Percentiles rank a stretch among this genome's conserved stretches.
These are phyloP conservation scores for Spathaspora hagerdaliae DNA, from an alignment of 805 yeast species.

Conservation along the genomic window DNA sequence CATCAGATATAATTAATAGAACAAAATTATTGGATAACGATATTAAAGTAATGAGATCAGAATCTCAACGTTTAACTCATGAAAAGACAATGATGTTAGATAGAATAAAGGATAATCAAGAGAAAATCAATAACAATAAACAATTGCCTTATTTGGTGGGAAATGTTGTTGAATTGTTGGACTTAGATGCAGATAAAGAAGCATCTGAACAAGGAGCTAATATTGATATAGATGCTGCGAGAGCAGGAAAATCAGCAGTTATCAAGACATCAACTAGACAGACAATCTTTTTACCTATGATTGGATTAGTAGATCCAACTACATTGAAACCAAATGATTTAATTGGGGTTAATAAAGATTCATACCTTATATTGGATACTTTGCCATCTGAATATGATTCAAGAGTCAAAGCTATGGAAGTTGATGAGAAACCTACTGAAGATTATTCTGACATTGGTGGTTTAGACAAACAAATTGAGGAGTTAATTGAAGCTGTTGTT, in stretches of 20 bases:
- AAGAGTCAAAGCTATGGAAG: slow-evolving; percentile 98
- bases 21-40: slow-evolving; percentile 89
- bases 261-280: slow-evolving; percentile 97
- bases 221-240: slow-evolving; percentile 84
- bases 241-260: slow-evolving; percentile 96
- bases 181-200: slow-evolving; percentile 78
- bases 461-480: slow-evolving; percentile 96
- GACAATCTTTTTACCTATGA: slow-evolving; percentile 91
- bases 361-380: slow-evolving; percentile 88
- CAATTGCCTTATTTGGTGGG: slow-evolving; percentile 96
- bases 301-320: slow-evolving; percentile 91
- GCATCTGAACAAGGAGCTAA: slow-evolving; percentile 92
- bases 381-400: slow-evolving; percentile 97
- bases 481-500: slow-evolving; percentile 96
- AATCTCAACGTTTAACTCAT: slow-evolving; percentile 83
- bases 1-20: slow-evolving; percentile 80
- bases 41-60: slow-evolving; percentile 91
- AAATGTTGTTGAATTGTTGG: slow-evolving; percentile 90
- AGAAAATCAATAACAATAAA: slow-evolving; percentile 90
- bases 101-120: slow-evolving; percentile 92
- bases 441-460: slow-evolving; percentile 98
- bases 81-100: slow-evolving; percentile 92
- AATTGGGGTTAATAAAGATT: slow-evolving; percentile 96
- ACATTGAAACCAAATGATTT: slow-evolving; percentile 95
- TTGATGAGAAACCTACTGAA: slow-evolving; percentile 97